phyloP scores from a whole-genome alignment of 805 yeast genomes.

The Saccharomycopsis amapae region DNA sequence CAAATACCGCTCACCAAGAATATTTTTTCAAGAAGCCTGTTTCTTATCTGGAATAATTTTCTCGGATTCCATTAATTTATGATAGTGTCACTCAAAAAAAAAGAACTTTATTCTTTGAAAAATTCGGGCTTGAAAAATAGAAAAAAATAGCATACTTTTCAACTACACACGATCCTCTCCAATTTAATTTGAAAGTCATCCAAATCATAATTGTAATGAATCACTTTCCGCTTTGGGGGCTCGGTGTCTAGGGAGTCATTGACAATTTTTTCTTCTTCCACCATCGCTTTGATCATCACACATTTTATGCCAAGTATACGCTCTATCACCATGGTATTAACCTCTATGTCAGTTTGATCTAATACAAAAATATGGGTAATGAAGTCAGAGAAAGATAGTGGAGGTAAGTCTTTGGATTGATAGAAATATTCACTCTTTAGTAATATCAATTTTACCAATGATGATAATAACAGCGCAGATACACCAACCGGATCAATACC shows the following conservation, averaged over 20 bases:
- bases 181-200: conserved; percentile 33
- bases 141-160: no score
- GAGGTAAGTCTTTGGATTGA: conserved; percentile 11
- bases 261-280: conserved; percentile 23
- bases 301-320: conserved; percentile 39
- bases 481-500: not conserved
- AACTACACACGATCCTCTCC: not conserved
- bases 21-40: no score
- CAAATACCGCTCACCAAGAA: no score
- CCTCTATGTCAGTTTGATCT: conserved; percentile 41
- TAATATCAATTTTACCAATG: conserved; percentile 1
- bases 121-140: no score
- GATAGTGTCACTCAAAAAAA: no score
- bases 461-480: conserved; percentile 4
- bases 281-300: conserved; percentile 31
- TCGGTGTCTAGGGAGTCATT: conserved; percentile 23
- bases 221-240: not conserved
- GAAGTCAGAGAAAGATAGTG: conserved; percentile 41
- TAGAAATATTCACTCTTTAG: conserved; percentile 5
- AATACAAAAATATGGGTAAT: conserved; percentile 61
- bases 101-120: no score
- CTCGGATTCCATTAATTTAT: no score
- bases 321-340: conserved; percentile 37
- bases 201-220: conserved; percentile 30
- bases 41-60: no score